Base-by-base conservation (phyloP, 345 rosid genomes). In the Salix brachista region DNA sequence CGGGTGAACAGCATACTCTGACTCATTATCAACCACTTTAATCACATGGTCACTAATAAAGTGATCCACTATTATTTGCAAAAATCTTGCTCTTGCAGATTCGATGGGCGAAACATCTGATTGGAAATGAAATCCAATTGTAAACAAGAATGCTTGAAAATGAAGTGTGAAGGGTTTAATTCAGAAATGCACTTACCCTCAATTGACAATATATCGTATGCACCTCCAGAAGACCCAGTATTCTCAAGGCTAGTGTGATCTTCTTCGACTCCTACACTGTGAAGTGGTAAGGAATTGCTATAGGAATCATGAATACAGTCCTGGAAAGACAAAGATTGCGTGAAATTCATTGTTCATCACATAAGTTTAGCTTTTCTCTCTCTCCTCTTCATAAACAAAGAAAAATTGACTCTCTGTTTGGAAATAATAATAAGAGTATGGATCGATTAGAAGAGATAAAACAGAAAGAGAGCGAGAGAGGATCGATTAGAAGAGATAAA, bases 51-150 rank as follows among this genome's bases (percentile, higher is more conserved):
- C 87, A 66, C 12, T 69, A 39, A 95, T 93, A 81, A 95, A 95
- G 79, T 86, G 78, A 81, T 95, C 94, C 80, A 93, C 87, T 19
- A 93, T 84, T 65, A 95, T 85, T 30, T 90, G 90, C 80, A 95
- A 83, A 85, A 95, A 90, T 52, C 96, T 91, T 12, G 88, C 92
- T 76, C 97, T 80, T 26, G 96, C 94, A 37, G 97, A 81, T 83
- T 91, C 97, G 41, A 95, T 90, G 25, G 99, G 97, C 1, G 92
- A 88, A 80, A 92, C 86, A 84, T 92, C 99, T 95, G 82, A 42
- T 56, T 1, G 17, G 18, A 46, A 46, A 46, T 16, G 5, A 46
- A 42, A 46, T 46, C 19, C 52, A 46, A 46, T 46, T 46, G 52
- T 46, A 46, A 46, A 14, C 52, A 46, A 46, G 18, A 46, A 46